These are phyloP conservation scores for Oryza meridionalis DNA, from an alignment of 176 grass and related monocot species.

Conservation along the genomic window DNA sequence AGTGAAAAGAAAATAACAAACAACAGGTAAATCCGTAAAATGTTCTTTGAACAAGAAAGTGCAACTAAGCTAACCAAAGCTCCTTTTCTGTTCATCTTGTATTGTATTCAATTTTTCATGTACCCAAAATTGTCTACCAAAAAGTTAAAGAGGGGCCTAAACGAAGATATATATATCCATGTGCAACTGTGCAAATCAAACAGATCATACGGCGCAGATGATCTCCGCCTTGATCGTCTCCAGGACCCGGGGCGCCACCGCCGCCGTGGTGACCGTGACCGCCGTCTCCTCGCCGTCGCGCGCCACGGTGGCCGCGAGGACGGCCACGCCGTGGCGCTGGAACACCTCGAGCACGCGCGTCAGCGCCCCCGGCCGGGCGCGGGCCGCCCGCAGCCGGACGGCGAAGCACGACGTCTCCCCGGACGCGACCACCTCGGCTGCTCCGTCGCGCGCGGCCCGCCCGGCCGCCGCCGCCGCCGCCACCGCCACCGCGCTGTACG, in stretches of 20 bases:
- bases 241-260: not conserved
- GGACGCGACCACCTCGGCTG: slow-evolving; percentile 8
- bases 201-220: slow-evolving; percentile 7
- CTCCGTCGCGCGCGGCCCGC: not conserved
- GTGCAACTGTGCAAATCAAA: not conserved
- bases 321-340: slow-evolving; percentile 35
- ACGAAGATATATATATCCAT: not conserved
- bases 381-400: not conserved
- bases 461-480: too few species aligned
- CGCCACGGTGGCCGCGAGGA: slow-evolving; percentile 33
- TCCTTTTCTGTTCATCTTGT: not conserved
- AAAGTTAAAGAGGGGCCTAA: not conserved
- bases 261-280: slow-evolving; percentile 37
- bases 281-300: not conserved
- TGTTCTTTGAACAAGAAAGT: too few species aligned
- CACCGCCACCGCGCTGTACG: not conserved
- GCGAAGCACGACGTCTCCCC: slow-evolving; percentile 42
- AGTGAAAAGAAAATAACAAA: too few species aligned
- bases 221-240: slow-evolving; percentile 51
- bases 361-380: not conserved
- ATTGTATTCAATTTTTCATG: not conserved
- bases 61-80: not conserved
- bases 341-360: slow-evolving; percentile 43
- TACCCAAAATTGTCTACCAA: not conserved
- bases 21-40: too few species aligned